Conservation (phyloP, 495 filamentous ascomycete species). For the Penicillium ucsense region DNA sequence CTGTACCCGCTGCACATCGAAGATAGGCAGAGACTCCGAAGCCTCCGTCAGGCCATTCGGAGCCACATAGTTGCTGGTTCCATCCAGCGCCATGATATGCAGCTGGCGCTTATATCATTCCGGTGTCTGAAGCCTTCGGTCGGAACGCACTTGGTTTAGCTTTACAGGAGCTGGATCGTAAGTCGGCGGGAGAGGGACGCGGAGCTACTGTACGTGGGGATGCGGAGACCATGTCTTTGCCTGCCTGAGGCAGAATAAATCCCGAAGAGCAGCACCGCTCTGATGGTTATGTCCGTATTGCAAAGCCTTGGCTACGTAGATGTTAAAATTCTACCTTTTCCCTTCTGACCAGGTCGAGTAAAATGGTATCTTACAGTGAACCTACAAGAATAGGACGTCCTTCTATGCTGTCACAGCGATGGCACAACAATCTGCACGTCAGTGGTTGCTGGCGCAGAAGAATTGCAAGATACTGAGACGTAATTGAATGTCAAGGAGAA, state of each 20-base stretch:
- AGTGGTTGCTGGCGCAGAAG: too few relatives aligned
- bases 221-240: slow-evolving; percentile 12
- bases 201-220: slow-evolving; percentile 9
- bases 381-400: neutral
- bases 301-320: neutral
- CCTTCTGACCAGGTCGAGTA: neutral
- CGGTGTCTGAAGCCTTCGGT: slow-evolving; percentile 8
- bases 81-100: slow-evolving; percentile 46
- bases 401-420: neutral
- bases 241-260: slow-evolving; percentile 7
- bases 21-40: slow-evolving; percentile 67
- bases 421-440: neutral
- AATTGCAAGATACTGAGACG: too few relatives aligned
- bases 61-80: slow-evolving; percentile 45
- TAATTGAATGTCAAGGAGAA: too few relatives aligned
- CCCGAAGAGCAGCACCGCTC: neutral
- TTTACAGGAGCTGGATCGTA: slow-evolving; percentile 7
- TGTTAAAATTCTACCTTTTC: neutral
- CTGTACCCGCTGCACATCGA: slow-evolving; percentile 82
- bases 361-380: neutral
- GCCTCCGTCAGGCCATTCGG: slow-evolving; percentile 48
- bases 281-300: neutral
- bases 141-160: slow-evolving; percentile 2
- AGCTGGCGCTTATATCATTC: slow-evolving; percentile 29
- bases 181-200: neutral